These are phyloP conservation scores for Sphaerostilbella broomeana DNA, from an alignment of 2,329 filamentous ascomycete genomes.

Conservation along the genomic window DNA sequence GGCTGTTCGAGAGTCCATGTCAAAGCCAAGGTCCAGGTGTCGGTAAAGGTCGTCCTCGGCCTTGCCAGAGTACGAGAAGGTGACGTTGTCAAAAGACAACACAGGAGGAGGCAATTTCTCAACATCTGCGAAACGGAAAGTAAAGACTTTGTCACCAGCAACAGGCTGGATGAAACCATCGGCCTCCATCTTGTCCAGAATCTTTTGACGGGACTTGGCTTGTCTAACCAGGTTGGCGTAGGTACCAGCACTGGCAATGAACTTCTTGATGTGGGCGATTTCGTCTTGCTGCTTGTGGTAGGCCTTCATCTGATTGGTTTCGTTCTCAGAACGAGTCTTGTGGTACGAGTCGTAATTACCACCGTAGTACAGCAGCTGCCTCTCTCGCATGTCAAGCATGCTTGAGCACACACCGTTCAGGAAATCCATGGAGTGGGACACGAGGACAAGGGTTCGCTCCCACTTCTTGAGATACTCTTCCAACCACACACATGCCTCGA, in stretches of 20 bases:
- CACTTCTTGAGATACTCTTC: constrained; percentile 99
- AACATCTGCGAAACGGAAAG: constrained; percentile 96
- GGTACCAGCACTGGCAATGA: constrained; percentile 98
- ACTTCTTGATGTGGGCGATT: constrained; percentile 99
- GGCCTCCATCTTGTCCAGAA: constrained; percentile 99
- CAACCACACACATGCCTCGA: constrained; percentile 98
- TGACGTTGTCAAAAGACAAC: constrained; percentile 92
- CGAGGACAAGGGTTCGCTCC: constrained; percentile 92
- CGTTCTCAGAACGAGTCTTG: constrained; percentile 91
- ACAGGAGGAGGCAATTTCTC: constrained; percentile 99
- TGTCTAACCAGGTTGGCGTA: constrained; percentile 99
- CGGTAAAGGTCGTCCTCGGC: constrained; percentile 89
- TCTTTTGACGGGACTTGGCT: constrained; percentile 99
- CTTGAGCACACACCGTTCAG: constrained; percentile 95
- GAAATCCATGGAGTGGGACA: constrained; percentile 98
- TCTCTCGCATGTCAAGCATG: constrained; percentile 97
- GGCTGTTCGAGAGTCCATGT: constrained; percentile 98
- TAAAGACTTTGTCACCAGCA: constrained; percentile 77
- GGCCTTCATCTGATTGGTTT: constrained; percentile 97
- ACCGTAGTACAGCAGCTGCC: constrained; percentile 92
- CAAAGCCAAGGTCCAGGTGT: constrained; percentile 94
- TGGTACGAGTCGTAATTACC: constrained; percentile 98
- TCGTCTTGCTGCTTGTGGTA: constrained; percentile 99
- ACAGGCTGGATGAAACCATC: constrained; percentile 97
- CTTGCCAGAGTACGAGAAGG: constrained; percentile 94